A percentile compares a stretch with the other conserved stretches of the same genome.
Evolutionary conservation across 768 basidiomycete genomes (phyloP).

Genomic region (Boletus speciosus): DNA sequence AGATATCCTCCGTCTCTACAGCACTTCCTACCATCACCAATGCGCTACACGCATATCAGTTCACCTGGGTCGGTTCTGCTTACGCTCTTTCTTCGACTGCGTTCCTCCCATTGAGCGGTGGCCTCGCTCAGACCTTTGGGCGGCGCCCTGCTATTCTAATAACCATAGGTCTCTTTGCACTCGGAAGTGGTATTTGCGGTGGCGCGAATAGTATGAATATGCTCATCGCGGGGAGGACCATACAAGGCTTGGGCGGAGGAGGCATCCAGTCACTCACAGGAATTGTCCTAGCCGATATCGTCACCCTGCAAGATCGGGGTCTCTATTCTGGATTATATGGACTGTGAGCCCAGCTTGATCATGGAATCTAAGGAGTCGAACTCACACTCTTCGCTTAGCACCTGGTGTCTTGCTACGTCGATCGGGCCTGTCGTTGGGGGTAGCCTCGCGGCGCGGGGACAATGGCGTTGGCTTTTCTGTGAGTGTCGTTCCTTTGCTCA

Average conservation of each 20-base stretch:
- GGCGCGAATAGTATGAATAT: slow-evolving; percentile 38
- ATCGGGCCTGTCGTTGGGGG: slow-evolving; percentile 39
- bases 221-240: slow-evolving; percentile 41
- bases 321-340: slow-evolving; percentile 36
- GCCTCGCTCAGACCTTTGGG: slow-evolving; percentile 40
- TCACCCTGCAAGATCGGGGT: slow-evolving; percentile 45
- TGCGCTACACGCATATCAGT: slow-evolving; percentile 36
- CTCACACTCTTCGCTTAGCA: slow-evolving; percentile 3
- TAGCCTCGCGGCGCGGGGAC: slow-evolving; percentile 25
- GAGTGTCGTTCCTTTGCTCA: background rate
- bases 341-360: slow-evolving; percentile 21
- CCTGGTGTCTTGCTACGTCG: slow-evolving; percentile 36
- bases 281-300: slow-evolving; percentile 46
- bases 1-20: slow-evolving; percentile 33
- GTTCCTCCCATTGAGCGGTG: slow-evolving; percentile 38
- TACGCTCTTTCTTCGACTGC: slow-evolving; percentile 42
- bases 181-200: slow-evolving; percentile 43
- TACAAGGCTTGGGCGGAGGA: slow-evolving; percentile 42
- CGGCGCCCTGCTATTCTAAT: slow-evolving; percentile 32
- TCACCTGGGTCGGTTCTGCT: slow-evolving; percentile 44
- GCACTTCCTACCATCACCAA: slow-evolving; percentile 42
- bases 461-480: slow-evolving; percentile 46
- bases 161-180: slow-evolving; percentile 34
- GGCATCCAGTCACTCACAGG: slow-evolving; percentile 36
- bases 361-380: background rate